Evolutionary conservation across 768 basidiomycete species (phyloP), one percentile per base, ranked within the genome.

Genomic region (Tulasnella sp.): DNA sequence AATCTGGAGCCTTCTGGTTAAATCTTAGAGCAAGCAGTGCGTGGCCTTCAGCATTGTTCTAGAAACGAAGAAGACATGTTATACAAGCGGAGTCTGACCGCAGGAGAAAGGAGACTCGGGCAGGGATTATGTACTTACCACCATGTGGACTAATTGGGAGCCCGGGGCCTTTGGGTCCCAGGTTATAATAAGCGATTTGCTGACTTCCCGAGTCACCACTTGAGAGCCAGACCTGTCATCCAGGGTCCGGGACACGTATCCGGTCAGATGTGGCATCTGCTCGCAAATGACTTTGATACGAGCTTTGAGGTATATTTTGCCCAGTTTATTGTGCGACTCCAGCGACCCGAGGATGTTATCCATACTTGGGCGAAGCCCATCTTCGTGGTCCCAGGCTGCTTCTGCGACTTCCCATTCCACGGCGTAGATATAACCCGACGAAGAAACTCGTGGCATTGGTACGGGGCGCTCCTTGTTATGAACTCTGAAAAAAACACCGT

Each of bases 271-370:
- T 5, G 64, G 31, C 28, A 69, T 6, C 64, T 69, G 24, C 6
- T 69, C 64, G 16, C 64, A 69, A 11, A 69, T 14, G 11, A 69
- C 64, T 69, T 69, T 69, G 64, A 69, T 69, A 28, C 64, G 64
- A 69, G 64, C 64, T 69, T 69, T 28, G 64, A 69, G 5, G 20
- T 28, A 69, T 2, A 3, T 18, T 20, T 69, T 16, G 46, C 12
- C 8, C 24, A 34, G 64, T 31, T 69, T 69, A 11, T 28, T 20
- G 4, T 16, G 64, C 14, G 64, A 28, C 31, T 69, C 64, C 18
- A 69, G 34, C 5, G 28, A 28, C 18, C 6, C 24, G 31, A 69
- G 34, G 34, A 69, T 69, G 12, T 2, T 7, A 11, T 69, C 64
- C 64, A 69, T 69, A 20, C 31, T 69, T 14, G 64, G 64, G 16